Conservation (phyloP, 805 yeast genomes). For the Candida peoriensis region DNA sequence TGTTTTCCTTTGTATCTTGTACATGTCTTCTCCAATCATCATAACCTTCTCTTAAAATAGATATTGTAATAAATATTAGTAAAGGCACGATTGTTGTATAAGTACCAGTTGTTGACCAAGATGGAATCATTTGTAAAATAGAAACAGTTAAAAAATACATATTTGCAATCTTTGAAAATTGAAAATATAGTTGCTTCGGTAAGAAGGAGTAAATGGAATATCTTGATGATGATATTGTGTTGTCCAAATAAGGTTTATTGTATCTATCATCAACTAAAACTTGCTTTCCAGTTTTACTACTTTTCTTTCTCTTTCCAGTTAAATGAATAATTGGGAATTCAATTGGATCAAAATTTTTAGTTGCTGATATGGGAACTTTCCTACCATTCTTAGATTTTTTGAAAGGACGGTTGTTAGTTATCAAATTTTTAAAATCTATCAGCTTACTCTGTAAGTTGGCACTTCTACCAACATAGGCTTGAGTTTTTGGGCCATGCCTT, state of each 20-base stretch:
- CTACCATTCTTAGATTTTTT: conserved; percentile 68
- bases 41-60: conserved; percentile 88
- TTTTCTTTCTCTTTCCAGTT: too few relatives aligned
- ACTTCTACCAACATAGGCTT: conserved; percentile 20
- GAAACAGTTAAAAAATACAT: conserved; percentile 86
- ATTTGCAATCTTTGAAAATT: conserved; percentile 90
- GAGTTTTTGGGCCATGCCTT: conserved; percentile 10
- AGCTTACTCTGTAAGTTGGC: conserved; percentile 17
- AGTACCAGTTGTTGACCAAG: conserved; percentile 96
- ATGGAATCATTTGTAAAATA: conserved; percentile 90
- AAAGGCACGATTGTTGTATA: conserved; percentile 91
- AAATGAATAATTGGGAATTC: conserved; percentile 26
- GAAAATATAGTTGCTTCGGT: conserved; percentile 86
- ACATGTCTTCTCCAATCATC: conserved; percentile 88
- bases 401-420: conserved; percentile 41
- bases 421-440: conserved; percentile 26
- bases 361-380: conserved; percentile 58
- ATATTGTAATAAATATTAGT: conserved; percentile 77
- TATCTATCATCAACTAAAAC: conserved; percentile 67
- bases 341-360: conserved; percentile 29
- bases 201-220: conserved; percentile 76
- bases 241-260: conserved; percentile 53
- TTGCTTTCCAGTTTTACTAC: conserved; percentile 19
- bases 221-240: conserved; percentile 79
- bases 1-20: conserved; percentile 82